A percentile compares a stretch with the other conserved stretches of the same genome.
These are phyloP conservation scores for Phaeoacremonium minimum DNA, from an alignment of 2,329 filamentous ascomycete species.

Conservation along the genomic window DNA sequence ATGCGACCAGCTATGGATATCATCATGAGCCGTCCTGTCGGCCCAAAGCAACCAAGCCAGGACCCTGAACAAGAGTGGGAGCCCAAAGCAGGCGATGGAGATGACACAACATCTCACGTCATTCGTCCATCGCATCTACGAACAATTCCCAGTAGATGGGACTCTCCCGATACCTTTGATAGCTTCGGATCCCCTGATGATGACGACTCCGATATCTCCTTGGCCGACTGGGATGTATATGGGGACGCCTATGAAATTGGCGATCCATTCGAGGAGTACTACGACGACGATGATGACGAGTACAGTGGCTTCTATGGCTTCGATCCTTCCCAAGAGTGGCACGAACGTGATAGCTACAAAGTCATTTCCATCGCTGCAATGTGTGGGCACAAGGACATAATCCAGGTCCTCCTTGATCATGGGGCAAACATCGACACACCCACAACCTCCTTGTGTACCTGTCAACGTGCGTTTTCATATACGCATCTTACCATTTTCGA, in stretches of 20 bases:
- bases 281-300: conserved; percentile 5
- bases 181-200: no score
- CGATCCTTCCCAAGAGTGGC: no score
- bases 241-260: neutral
- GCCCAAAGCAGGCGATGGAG: conserved; percentile 3
- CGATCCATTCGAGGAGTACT: conserved; percentile 7
- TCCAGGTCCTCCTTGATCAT: conserved; percentile 14
- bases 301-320: conserved; percentile 13
- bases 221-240: neutral
- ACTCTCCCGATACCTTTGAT: no score
- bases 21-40: no score
- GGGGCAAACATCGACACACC: conserved; percentile 14
- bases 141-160: no score
- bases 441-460: no score
- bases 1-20: no score
- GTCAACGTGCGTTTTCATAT: no score
- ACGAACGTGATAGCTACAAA: no score
- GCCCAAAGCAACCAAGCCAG: no score
- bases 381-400: conserved; percentile 14
- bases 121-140: no score
- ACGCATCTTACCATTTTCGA: no score
- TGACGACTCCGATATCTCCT: neutral
- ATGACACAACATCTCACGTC: neutral
- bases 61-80: conserved; percentile 2
- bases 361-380: conserved; percentile 18